phyloP scores from a whole-genome alignment of 1,284 basidiomycete species.

The Boletus smithii region DNA sequence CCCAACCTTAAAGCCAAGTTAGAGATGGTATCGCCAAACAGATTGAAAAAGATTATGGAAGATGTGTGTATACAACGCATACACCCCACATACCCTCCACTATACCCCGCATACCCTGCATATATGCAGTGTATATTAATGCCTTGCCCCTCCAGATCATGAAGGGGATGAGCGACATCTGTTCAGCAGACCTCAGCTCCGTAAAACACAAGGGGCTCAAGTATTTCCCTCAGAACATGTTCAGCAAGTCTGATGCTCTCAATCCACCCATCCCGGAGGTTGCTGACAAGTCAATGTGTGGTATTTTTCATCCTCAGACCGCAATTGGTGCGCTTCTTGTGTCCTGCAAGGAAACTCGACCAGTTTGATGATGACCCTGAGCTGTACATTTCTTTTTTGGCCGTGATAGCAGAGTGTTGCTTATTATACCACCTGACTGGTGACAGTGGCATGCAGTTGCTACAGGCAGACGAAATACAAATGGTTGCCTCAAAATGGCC shows the following conservation, averaged over 20 bases:
- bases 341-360: not conserved
- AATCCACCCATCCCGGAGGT: conserved; percentile 1
- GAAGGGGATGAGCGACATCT: not conserved
- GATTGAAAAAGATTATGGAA: not conserved
- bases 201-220: conserved; percentile 1
- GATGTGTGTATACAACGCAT: not conserved
- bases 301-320: conserved; percentile 2
- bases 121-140: not conserved
- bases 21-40: not conserved
- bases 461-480: not conserved
- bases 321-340: not conserved
- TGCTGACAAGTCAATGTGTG: not conserved
- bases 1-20: not conserved
- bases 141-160: not conserved
- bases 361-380: not conserved
- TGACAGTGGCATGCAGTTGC: not conserved
- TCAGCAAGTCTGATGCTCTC: not conserved
- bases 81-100: not conserved
- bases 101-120: not conserved
- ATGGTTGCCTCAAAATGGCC: not conserved
- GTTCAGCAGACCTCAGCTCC: not conserved
- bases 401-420: too few relatives aligned
- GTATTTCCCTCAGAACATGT: conserved; percentile 1
- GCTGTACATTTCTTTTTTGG: not conserved
- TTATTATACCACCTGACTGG: too few relatives aligned